Conservation (phyloP, 2,329 filamentous ascomycete species). For the Ophiostoma ulmi region DNA sequence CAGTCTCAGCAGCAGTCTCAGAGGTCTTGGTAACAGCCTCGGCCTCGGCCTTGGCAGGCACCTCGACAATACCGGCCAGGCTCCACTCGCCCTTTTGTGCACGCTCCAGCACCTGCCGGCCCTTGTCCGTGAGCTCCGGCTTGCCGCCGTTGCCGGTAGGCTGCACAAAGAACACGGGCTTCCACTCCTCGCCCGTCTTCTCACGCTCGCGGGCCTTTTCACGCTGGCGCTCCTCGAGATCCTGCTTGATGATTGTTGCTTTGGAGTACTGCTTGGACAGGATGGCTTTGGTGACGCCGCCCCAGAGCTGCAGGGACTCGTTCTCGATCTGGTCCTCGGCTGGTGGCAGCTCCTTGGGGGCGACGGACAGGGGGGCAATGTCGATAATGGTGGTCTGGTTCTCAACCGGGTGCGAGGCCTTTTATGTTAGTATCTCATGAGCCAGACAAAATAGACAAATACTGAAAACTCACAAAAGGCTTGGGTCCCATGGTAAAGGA, state of each 20-base stretch:
- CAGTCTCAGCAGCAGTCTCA: background rate
- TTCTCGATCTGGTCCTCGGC: constrained; percentile 74
- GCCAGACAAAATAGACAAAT: background rate
- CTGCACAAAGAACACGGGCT: constrained; percentile 80
- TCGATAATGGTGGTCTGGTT: constrained; percentile 77
- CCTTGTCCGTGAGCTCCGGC: constrained; percentile 52
- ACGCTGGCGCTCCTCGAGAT: constrained; percentile 85
- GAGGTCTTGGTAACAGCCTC: background rate
- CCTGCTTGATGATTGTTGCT: constrained; percentile 81
- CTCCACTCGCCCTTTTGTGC: constrained; percentile 51
- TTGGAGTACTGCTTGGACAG: constrained; percentile 72
- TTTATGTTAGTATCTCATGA: background rate
- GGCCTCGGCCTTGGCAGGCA: background rate
- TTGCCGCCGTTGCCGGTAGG: constrained; percentile 51
- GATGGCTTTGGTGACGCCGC: constrained; percentile 81
- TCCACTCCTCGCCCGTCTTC: constrained; percentile 62
- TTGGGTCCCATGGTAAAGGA: constrained; percentile 57
- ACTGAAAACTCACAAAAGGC: constrained; percentile 50
- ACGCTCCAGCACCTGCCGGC: constrained; percentile 45
- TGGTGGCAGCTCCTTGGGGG: constrained; percentile 74
- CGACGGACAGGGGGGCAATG: constrained; percentile 73
- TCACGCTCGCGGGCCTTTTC: constrained; percentile 78
- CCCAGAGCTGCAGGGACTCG: constrained; percentile 86
- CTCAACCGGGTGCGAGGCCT: constrained; percentile 47
- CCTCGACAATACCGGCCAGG: constrained; percentile 31